Percentiles rank a stretch among this genome's conserved stretches.
These are phyloP conservation scores for Paracorniculantispora psalliotae DNA, from an alignment of 2,329 filamentous ascomycete species.

Conservation along the genomic window DNA sequence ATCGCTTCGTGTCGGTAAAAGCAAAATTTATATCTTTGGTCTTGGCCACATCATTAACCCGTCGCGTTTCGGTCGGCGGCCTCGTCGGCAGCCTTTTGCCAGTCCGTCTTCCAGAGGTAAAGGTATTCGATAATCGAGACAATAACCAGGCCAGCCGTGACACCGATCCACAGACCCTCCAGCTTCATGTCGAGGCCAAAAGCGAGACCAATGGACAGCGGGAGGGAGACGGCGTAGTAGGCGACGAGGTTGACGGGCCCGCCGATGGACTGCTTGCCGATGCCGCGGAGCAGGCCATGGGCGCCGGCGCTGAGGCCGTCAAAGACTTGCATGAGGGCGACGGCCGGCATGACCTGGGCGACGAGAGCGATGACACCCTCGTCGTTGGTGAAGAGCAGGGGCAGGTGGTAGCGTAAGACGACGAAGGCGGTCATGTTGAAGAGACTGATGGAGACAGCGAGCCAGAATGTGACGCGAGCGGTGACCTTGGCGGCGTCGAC, in stretches of 20 bases:
- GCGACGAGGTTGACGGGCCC: conserved; percentile 82
- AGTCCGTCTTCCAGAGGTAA: conserved; percentile 48
- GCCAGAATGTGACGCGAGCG: conserved; percentile 64
- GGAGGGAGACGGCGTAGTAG: conserved; percentile 83
- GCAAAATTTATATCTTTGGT: not conserved
- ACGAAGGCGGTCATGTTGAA: conserved; percentile 71
- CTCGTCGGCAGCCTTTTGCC: conserved; percentile 48
- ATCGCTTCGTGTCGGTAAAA: not conserved
- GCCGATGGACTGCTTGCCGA: conserved; percentile 84
- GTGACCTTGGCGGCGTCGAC: conserved; percentile 75
- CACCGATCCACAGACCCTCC: conserved; percentile 74
- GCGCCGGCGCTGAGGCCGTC: conserved; percentile 75
- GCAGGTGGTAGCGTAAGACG: conserved; percentile 65
- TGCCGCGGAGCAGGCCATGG: conserved; percentile 78
- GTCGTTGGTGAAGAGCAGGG: conserved; percentile 73
- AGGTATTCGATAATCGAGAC: conserved; percentile 50
- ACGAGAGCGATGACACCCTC: conserved; percentile 64
- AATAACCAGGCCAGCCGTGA: conserved; percentile 64
- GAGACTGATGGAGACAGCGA: conserved; percentile 65
- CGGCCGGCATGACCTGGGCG: conserved; percentile 67
- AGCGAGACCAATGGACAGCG: conserved; percentile 71
- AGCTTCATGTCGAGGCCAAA: conserved; percentile 76
- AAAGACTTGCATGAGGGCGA: conserved; percentile 84
- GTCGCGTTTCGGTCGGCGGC: conserved; percentile 47
- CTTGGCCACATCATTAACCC: conserved; percentile 27